Base-by-base conservation (phyloP, 1,284 basidiomycete species). In the Rhodotorula mucilaginosa region DNA sequence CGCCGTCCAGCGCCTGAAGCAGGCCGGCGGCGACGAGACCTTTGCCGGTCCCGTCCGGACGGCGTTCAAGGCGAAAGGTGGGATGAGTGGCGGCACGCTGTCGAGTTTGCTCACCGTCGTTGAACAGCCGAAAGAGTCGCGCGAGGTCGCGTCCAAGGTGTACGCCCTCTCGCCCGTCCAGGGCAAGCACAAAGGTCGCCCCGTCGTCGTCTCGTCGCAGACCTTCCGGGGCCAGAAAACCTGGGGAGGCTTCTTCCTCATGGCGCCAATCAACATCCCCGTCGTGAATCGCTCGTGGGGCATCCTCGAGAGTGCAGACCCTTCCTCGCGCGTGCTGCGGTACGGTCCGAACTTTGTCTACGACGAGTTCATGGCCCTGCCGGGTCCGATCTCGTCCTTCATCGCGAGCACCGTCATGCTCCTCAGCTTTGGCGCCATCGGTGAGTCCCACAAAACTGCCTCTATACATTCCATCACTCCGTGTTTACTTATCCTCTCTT, bases 261-360 rank as follows among this genome's bases (percentile, higher is more conserved):
- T 78, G 77, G 74, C 61, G 3, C 61, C 67, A 1, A 18, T 58
- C n/a, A 68, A 68, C 57, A 44, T 29, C 23, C 39, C 47, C 23
- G 65, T 79, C 47, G 76, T 79, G 0, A 62, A 75, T 10, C 75
- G 78, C 29, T 69, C 73, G 1, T 79, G 79, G 79, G 79, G 79
- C 39, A 63, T 78, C n/a, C 67, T 79, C 31, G 74, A 79, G 58
- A 56, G 47, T 15, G 59, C 72, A 15, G 56, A 61, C 48, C 57
- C 57, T 5, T n/a, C 68, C 1, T 49, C 71, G 1, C 44, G 61
- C 18, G 46, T 66, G 4, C 65, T 71, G 26, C 23, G 63, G 15
- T 75, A 74, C 62, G 75, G 73, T 2, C 29, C 58, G 5, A 18
- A 58, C 5, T 75, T 74, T 54, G 56, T 31, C 8, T 78, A 78